Base-by-base conservation (phyloP, 208 protist genomes). In the Leishmania aethiopica region DNA sequence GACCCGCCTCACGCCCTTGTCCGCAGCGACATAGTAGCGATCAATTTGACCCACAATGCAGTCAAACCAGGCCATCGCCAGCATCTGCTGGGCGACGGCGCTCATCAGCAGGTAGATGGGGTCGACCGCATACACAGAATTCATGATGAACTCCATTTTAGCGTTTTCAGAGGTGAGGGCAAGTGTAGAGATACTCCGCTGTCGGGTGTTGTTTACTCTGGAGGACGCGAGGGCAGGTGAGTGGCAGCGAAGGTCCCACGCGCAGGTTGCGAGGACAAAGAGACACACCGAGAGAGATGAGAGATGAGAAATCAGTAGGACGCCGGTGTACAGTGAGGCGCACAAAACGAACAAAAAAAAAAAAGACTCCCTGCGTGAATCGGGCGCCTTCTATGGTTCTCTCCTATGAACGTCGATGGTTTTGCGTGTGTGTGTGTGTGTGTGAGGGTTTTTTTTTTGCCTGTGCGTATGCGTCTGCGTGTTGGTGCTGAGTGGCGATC, bases 1-100 rank as follows among this genome's bases (percentile, higher is more conserved):
- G 42, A 91, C 81, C 60, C 89, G 87, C 55, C 93, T 89, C 45
- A 97, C 95, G 70, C 95, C 95, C 86, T 97, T 97, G 76, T 97
- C 95, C 25, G 95, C 95, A 13, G 95, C 95, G 59, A 91, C 77
- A 78, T 95, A 95, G 87, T 97, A 97, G 19, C 80, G 76, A 78
- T 90, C 87, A 40, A 96, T 83, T 64, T 90, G 86, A 67, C 90
- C 86, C 47, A 97, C 89, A 72, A 97, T 95, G 79, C 80, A 83
- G 67, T 87, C 84, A 77, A 95, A 97, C 95, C 95, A 97, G 57
- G 88, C 51, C 82, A 93, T 88, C 25, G 90, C 90, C 86, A 96
- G 88, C 57, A 96, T 75, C 51, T 93, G 85, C 85, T 97, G 95
- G 25, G 87, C 85, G 4, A 94, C 78, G 45, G 91, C 89, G 75